Conservation (phyloP, 139 green algal genomes). For the Micromonas commoda region DNA sequence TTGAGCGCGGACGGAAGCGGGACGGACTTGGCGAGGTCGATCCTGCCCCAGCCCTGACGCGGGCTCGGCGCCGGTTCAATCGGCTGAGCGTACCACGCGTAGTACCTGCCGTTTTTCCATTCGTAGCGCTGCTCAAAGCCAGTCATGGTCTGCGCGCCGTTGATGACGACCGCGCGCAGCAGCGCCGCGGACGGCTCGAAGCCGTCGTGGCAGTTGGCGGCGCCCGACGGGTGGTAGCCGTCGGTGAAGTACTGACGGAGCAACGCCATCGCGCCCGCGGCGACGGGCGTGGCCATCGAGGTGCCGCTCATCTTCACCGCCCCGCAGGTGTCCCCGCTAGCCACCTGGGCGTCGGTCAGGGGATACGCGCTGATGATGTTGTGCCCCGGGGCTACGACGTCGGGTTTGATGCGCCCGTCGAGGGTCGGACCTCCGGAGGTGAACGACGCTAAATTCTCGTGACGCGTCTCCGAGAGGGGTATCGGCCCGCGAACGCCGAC, state of each 20-base stretch:
- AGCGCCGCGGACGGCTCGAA: slow-evolving; percentile 25
- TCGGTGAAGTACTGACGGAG: slow-evolving; percentile 47
- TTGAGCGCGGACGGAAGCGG: too few relatives aligned
- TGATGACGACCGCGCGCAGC: slow-evolving; percentile 26
- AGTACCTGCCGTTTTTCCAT: too few relatives aligned
- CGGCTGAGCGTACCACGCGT: not conserved
- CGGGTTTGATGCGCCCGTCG: slow-evolving; percentile 47
- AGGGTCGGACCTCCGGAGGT: slow-evolving; percentile 39
- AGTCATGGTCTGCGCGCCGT: slow-evolving; percentile 21
- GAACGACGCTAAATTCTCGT: slow-evolving; percentile 40
- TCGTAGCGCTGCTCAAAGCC: too few relatives aligned
- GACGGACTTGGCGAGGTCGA: not conserved
- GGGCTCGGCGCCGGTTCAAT: slow-evolving; percentile 15
- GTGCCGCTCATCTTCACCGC: slow-evolving; percentile 67
- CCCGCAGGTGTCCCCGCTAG: too few relatives aligned
- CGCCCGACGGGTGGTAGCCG: slow-evolving; percentile 40
- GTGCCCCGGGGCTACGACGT: slow-evolving; percentile 38
- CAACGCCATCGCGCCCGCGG: slow-evolving; percentile 51
- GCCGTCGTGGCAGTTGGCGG: not conserved
- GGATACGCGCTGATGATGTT: slow-evolving; percentile 8
- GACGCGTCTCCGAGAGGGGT: too few relatives aligned
- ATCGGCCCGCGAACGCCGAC: not conserved
- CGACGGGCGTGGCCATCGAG: slow-evolving; percentile 78
- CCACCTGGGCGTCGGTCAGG: not conserved
- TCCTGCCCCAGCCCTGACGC: slow-evolving; percentile 12